Evolutionary conservation across 2,329 filamentous ascomycete genomes (phyloP), one percentile per base, ranked within the genome.

Genomic region (Lachnellula subtilissima): DNA sequence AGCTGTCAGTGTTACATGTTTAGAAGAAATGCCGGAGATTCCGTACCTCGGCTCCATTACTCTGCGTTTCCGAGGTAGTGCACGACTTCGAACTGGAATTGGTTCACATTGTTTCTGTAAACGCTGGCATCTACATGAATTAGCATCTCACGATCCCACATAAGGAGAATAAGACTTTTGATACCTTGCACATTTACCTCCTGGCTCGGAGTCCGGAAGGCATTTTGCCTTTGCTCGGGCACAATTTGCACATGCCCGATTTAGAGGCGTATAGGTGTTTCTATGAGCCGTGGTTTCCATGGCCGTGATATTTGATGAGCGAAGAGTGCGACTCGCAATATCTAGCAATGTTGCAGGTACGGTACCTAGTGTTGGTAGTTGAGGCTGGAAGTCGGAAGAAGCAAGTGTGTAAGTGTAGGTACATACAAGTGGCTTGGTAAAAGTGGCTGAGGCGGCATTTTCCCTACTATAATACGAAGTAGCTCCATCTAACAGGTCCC

Each of bases 201-300:
- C 22, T n/a, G 19, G 4, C 40, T 49, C 28, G 7, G 36, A 19
- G 19, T 50, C 51, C 14, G 48, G 32, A 12, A 60, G 43, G 46
- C 60, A 60, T 54, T 58, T 60, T n/a, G 55, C 56, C 39, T 61
- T 61, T 15, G 60, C 60, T 35, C 57, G 43, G 19, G 55, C 54
- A 54, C 60, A 61, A 35, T 43, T 60, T 4, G 49, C 28, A 37
- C 57, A 61, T 17, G 59, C 57, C 40, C 57, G 47, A 12, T 40
- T 50, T 17, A 39, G n/a, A 28, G 28, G 7, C 28, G 28, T 28
- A 28, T 28, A 28, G 8, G 28, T 28, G 28, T 28, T 28, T 28
- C 2, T 3, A 28, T 28, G 28, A 28, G 28, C 28, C 28, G 28
- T 28, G 28, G 28, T 9, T 28, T 28, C 28, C 28, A 28, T 28